phyloP scores from a whole-genome alignment of 805 yeast genomes.

The Zygotorulaspora danielsina region DNA sequence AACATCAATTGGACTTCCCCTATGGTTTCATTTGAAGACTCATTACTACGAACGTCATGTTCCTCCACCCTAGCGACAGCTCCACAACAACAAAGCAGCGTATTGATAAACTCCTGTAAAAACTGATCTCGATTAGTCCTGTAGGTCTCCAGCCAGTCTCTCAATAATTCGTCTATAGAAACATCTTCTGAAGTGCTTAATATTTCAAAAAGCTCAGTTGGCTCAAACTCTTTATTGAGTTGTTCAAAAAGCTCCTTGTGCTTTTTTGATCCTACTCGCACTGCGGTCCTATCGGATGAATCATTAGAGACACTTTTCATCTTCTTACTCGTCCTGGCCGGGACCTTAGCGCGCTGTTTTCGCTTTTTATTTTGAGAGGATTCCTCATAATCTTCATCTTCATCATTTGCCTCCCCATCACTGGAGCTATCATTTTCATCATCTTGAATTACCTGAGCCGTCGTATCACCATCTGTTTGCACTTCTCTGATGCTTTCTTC shows the following conservation, averaged over 20 bases:
- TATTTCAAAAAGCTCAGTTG: slow-evolving; percentile 48
- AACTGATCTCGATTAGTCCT: slow-evolving; percentile 43
- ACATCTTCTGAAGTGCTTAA: slow-evolving; percentile 45
- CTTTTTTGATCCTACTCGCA: slow-evolving; percentile 20
- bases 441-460: slow-evolving; percentile 14
- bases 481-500: slow-evolving; percentile 13
- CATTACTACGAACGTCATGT: slow-evolving; percentile 70
- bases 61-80: slow-evolving; percentile 60
- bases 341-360: slow-evolving; percentile 3
- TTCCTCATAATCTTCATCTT: slow-evolving; percentile 30
- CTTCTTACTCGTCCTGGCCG: slow-evolving; percentile 1
- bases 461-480: slow-evolving; percentile 15
- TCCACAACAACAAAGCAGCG: slow-evolving; percentile 68
- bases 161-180: slow-evolving; percentile 48
- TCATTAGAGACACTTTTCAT: slow-evolving; percentile 3
- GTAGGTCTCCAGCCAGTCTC: slow-evolving; percentile 57
- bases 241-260: slow-evolving; percentile 35
- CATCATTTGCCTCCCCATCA: slow-evolving; percentile 19
- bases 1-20: slow-evolving; percentile 66
- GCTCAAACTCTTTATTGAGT: slow-evolving; percentile 42
- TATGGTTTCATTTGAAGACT: slow-evolving; percentile 68
- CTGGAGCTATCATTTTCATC: slow-evolving; percentile 13
- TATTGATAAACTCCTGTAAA: slow-evolving; percentile 60
- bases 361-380: slow-evolving; percentile 20
- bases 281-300: slow-evolving; percentile 9